Conservation (phyloP, 2,329 filamentous ascomycete species). For the Trichoderma guizhouense region DNA sequence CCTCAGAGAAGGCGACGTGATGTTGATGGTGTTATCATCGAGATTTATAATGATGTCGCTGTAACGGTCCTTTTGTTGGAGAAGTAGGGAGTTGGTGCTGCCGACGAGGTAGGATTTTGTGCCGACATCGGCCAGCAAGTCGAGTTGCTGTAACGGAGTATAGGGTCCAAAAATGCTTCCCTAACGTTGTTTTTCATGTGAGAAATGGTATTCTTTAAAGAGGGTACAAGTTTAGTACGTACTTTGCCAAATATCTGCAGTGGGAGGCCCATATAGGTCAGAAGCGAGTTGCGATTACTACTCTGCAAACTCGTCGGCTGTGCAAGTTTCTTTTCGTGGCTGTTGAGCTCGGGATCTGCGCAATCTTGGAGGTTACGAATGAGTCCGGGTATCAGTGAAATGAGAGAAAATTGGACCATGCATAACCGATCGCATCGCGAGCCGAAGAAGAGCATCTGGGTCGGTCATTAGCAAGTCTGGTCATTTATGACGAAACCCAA, state of each 20-base stretch:
- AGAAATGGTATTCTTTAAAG: not conserved
- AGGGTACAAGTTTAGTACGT: not conserved
- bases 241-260: conserved; percentile 94
- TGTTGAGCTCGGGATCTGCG: conserved; percentile 88
- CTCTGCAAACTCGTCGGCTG: conserved; percentile 84
- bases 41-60: conserved; percentile 96
- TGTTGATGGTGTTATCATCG: conserved; percentile 81
- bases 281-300: conserved; percentile 83
- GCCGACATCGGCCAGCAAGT: conserved; percentile 85
- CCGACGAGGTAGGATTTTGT: conserved; percentile 98
- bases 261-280: conserved; percentile 92
- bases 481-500: too few relatives aligned
- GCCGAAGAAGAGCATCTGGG: conserved; percentile 97
- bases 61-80: conserved; percentile 93
- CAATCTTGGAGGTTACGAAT: conserved; percentile 91
- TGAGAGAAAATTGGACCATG: conserved; percentile 97
- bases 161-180: conserved; percentile 95
- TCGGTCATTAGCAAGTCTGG: not conserved
- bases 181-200: conserved; percentile 38
- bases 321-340: conserved; percentile 69
- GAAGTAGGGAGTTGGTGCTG: conserved; percentile 88
- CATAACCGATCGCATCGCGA: conserved; percentile 93
- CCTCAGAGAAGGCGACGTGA: conserved; percentile 75
- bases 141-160: conserved; percentile 91
- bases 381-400: conserved; percentile 91